phyloP scores from a whole-genome alignment of 73 alveolate genomes.

The Stentor coeruleus region DNA sequence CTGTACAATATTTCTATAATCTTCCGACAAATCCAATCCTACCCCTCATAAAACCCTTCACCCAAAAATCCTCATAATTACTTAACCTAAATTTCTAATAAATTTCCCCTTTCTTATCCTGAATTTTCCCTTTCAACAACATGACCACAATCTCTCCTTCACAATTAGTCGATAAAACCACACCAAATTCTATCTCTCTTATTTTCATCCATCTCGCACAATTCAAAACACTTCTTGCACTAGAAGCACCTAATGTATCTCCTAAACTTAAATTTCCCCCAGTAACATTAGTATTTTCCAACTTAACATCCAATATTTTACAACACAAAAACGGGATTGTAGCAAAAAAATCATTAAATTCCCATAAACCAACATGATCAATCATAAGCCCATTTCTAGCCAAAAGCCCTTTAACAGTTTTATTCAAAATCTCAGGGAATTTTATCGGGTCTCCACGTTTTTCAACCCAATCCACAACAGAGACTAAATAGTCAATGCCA shows the following conservation, averaged over 20 bases:
- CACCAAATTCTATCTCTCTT: not conserved
- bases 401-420: not conserved
- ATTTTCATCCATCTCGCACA: not conserved
- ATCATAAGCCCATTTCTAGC: not conserved
- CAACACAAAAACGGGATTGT: not conserved
- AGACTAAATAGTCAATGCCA: not conserved
- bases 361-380: not conserved
- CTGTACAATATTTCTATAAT: no score
- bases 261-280: not conserved
- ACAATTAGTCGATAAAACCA: not conserved
- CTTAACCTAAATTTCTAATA: no score
- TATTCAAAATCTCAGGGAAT: not conserved
- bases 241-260: not conserved
- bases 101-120: no score
- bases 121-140: not conserved
- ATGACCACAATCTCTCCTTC: not conserved
- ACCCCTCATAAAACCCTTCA: no score
- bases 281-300: not conserved
- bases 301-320: not conserved
- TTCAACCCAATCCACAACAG: not conserved
- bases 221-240: not conserved
- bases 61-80: no score
- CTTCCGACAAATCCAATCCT: no score
- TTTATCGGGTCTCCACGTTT: not conserved
- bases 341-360: not conserved